Evolutionary conservation across 768 basidiomycete genomes (phyloP).

Genomic region (Polyporus arcularius): DNA sequence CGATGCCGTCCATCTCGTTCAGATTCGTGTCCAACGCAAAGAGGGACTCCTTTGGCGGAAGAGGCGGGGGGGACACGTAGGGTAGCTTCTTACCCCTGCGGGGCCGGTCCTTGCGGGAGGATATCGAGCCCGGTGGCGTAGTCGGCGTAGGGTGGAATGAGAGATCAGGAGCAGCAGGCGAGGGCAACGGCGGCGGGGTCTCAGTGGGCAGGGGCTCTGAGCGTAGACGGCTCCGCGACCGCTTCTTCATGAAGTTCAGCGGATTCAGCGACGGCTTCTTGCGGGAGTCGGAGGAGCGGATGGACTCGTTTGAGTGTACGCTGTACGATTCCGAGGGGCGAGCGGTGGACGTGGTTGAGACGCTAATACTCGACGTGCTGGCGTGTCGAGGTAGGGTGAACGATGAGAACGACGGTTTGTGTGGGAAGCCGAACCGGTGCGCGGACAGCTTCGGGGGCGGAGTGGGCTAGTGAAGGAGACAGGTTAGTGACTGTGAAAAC

Average conservation of each 20-base stretch:
- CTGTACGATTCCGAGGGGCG: conserved; percentile 23
- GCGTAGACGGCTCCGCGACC: conserved; percentile 42
- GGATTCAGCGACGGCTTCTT: conserved; percentile 53
- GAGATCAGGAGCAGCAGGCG: conserved; percentile 25
- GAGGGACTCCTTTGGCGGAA: conserved; percentile 36
- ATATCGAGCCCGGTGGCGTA: conserved; percentile 8
- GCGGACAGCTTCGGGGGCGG: conserved; percentile 43
- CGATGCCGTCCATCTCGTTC: conserved; percentile 80
- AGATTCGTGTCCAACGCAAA: conserved; percentile 68
- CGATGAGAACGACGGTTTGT: conserved; percentile 45
- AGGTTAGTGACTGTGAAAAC: too few relatives aligned
- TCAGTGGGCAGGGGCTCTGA: conserved; percentile 37
- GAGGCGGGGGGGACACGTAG: conserved; percentile 33
- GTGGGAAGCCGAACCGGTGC: conserved; percentile 37
- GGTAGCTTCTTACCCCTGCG: conserved; percentile 35
- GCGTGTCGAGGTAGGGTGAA: conserved; percentile 39
- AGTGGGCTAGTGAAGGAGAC: conserved; percentile 35
- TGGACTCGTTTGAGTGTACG: conserved; percentile 24
- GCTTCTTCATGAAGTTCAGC: conserved; percentile 42
- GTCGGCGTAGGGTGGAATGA: conserved; percentile 30
- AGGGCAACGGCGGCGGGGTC: conserved; percentile 28
- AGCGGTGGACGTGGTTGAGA: conserved; percentile 22
- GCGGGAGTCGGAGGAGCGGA: conserved; percentile 38
- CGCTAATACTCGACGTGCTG: conserved; percentile 26
- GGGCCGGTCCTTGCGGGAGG: conserved; percentile 22